Conservation (phyloP, 208 protist genomes). For the Trypanosoma melophagium region DNA sequence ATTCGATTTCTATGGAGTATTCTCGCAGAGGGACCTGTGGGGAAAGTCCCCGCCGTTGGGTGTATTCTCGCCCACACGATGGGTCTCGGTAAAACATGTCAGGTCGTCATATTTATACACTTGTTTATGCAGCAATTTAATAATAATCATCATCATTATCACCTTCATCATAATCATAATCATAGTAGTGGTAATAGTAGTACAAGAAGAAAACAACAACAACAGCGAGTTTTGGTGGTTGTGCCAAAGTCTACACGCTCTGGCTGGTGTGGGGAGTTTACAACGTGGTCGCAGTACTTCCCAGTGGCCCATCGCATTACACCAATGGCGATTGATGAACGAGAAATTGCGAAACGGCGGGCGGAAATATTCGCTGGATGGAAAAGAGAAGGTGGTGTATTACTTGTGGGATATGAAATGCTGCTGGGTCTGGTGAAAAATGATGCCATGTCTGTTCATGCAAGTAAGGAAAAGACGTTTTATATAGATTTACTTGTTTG, state of each 20-base stretch:
- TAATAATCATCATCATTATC: no score
- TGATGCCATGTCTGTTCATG: not conserved
- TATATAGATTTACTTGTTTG: conserved; percentile 89
- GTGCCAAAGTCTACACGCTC: conserved; percentile 75
- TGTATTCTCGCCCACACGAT: conserved; percentile 88
- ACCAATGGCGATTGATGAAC: conserved; percentile 33
- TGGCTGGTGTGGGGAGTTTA: conserved; percentile 65
- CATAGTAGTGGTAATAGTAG: not conserved
- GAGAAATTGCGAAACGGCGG: conserved; percentile 18
- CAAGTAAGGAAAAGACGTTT: not conserved
- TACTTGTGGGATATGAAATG: conserved; percentile 78
- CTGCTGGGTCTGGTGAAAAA: conserved; percentile 53
- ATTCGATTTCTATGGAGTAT: conserved; percentile 86
- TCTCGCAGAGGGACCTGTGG: conserved; percentile 70
- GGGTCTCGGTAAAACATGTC: conserved; percentile 88
- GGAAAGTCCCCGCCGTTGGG: conserved; percentile 72
- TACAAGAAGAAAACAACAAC: not conserved
- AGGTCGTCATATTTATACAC: conserved; percentile 81
- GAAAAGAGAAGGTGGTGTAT: conserved; percentile 56
- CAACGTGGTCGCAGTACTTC: conserved; percentile 59
- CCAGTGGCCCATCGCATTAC: conserved; percentile 40
- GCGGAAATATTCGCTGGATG: conserved; percentile 44
- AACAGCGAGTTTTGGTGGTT: conserved; percentile 56
- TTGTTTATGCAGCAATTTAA: conserved; percentile 50
- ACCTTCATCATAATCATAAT: conserved; percentile 2